phyloP scores from a whole-genome alignment of 345 rosid genomes.

The Brassica incana region DNA sequence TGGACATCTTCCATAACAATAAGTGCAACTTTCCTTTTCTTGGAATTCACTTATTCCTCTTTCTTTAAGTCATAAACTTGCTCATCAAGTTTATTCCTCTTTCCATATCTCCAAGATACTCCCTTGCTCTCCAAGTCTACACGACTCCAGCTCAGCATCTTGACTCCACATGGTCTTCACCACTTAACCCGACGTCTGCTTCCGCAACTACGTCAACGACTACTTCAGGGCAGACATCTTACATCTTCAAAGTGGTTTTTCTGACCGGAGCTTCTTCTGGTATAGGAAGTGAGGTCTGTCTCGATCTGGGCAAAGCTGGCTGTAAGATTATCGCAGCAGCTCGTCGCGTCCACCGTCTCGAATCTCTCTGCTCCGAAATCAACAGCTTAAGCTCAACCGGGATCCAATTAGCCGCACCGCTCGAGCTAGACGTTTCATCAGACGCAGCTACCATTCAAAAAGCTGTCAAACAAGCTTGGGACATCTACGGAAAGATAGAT shows the following conservation, averaged over 20 bases:
- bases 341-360: background rate
- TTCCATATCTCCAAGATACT: too few relatives aligned
- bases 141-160: too few relatives aligned
- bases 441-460: background rate
- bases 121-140: too few relatives aligned
- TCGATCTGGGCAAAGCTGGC: background rate
- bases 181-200: too few relatives aligned
- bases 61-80: too few relatives aligned
- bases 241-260: background rate
- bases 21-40: too few relatives aligned
- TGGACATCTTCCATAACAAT: too few relatives aligned
- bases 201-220: too few relatives aligned
- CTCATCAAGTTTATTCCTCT: too few relatives aligned
- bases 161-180: too few relatives aligned
- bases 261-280: background rate
- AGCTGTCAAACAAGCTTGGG: background rate
- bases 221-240: too few relatives aligned
- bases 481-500: background rate
- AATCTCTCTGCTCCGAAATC: background rate
- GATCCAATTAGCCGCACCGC: background rate
- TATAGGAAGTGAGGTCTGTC: background rate
- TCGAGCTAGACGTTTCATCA: background rate
- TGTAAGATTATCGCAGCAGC: background rate
- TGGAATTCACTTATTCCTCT: too few relatives aligned
- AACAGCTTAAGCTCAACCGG: background rate